These are phyloP conservation scores for Pisolithus tinctorius DNA, from an alignment of 768 basidiomycete species.

Conservation along the genomic window DNA sequence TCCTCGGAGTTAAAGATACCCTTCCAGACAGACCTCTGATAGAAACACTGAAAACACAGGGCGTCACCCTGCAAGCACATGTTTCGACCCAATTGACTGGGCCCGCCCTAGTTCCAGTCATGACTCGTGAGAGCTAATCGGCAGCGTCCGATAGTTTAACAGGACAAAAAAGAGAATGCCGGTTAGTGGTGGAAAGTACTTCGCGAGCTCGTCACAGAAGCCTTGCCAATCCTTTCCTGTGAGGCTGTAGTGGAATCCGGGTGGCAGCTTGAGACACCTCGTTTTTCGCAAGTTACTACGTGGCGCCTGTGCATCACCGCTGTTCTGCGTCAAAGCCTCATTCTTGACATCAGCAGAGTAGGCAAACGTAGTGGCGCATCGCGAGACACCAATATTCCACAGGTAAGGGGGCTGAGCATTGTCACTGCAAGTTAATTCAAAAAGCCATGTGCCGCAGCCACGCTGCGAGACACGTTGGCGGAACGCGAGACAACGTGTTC, in stretches of 20 bases:
- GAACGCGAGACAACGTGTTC: not conserved
- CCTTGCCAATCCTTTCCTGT: not conserved
- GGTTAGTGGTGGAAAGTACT: not conserved
- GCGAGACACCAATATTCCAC: not conserved
- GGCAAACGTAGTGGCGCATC: not conserved
- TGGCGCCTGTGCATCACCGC: not conserved
- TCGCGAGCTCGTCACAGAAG: not conserved
- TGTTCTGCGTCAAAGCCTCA: not conserved
- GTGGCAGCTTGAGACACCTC: too few relatives aligned
- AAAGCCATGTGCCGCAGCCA: not conserved
- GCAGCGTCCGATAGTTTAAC: not conserved
- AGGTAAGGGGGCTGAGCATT: not conserved
- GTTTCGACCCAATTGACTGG: not conserved
- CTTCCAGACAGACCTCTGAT: not conserved
- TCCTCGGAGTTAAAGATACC: not conserved
- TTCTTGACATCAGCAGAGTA: not conserved
- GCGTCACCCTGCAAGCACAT: not conserved
- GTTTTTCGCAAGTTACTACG: too few relatives aligned
- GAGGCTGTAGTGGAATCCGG: not conserved
- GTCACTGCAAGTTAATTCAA: not conserved
- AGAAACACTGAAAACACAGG: not conserved
- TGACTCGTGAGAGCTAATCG: not conserved
- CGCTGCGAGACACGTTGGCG: not conserved
- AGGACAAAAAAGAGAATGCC: not conserved
- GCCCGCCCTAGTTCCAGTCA: not conserved